Conservation (phyloP, 495 filamentous ascomycete species). For the Penicillium goetzii region DNA sequence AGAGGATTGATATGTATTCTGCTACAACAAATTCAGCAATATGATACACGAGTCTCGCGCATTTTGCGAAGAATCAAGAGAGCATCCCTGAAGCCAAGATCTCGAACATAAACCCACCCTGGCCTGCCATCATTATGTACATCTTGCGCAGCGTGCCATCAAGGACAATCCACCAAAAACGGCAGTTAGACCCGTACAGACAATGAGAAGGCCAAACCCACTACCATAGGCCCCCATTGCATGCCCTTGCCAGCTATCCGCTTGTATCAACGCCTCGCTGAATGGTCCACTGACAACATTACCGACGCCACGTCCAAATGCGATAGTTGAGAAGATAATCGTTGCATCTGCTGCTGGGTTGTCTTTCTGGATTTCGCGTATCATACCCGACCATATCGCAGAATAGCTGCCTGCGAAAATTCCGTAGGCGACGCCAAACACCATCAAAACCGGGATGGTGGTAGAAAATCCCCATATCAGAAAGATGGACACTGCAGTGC, state of each 20-base stretch:
- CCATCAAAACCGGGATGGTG: slow-evolving; percentile 52
- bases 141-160: slow-evolving; percentile 15
- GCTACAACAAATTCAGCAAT: not conserved
- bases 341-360: slow-evolving; percentile 46
- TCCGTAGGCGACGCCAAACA: slow-evolving; percentile 65
- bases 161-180: slow-evolving; percentile 19
- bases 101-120: not conserved
- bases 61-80: not conserved
- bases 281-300: slow-evolving; percentile 60
- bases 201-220: slow-evolving; percentile 45
- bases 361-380: slow-evolving; percentile 50
- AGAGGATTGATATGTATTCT: not conserved
- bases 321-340: slow-evolving; percentile 60
- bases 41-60: not conserved
- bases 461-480: slow-evolving; percentile 66
- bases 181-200: slow-evolving; percentile 22
- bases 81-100: not conserved
- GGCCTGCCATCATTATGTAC: slow-evolving; percentile 4
- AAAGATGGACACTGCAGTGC: slow-evolving; percentile 58
- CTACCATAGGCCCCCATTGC: slow-evolving; percentile 42
- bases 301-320: slow-evolving; percentile 63
- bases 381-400: slow-evolving; percentile 61
- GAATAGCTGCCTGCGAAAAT: slow-evolving; percentile 64
- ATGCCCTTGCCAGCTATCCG: slow-evolving; percentile 26
- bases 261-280: slow-evolving; percentile 56